phyloP scores from a whole-genome alignment of 2,329 filamentous ascomycete species.

The Xylariaceae sp. region DNA sequence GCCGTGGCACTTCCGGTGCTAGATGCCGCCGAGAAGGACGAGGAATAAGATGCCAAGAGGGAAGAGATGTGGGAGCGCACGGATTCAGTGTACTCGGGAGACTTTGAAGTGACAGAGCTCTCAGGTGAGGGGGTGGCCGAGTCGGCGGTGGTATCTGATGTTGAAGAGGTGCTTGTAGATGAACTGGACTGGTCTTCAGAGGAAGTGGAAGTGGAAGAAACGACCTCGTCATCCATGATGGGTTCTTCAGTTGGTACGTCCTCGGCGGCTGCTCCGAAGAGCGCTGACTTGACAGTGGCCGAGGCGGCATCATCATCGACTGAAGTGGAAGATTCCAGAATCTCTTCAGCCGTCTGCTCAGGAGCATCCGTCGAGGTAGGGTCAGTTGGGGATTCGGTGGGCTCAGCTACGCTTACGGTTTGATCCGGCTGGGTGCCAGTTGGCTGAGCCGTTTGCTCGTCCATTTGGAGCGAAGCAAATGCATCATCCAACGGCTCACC shows the following conservation, averaged over 20 bases:
- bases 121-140: too few species aligned
- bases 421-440: slow-evolving; percentile 22
- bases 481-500: slow-evolving; percentile 21
- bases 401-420: slow-evolving; percentile 30
- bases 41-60: slow-evolving; percentile 66
- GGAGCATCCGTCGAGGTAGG: slow-evolving; percentile 23
- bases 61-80: slow-evolving; percentile 66
- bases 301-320: slow-evolving; percentile 20
- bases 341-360: slow-evolving; percentile 33
- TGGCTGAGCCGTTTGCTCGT: slow-evolving; percentile 21
- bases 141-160: slow-evolving; percentile 46
- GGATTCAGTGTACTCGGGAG: slow-evolving; percentile 22
- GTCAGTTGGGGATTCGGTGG: slow-evolving; percentile 23
- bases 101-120: too few species aligned
- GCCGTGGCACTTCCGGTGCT: slow-evolving; percentile 35
- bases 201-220: slow-evolving; percentile 33
- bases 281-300: slow-evolving; percentile 40
- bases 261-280: slow-evolving; percentile 49
- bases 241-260: slow-evolving; percentile 43
- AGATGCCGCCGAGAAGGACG: slow-evolving; percentile 53
- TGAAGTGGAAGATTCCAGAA: slow-evolving; percentile 25
- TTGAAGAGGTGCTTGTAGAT: slow-evolving; percentile 37
- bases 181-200: slow-evolving; percentile 33
- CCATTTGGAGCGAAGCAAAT: slow-evolving; percentile 25
- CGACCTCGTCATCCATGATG: slow-evolving; percentile 46